Evolutionary conservation across 1,139 yeast species (phyloP).

Genomic region (Yamadazyma siamensis): DNA sequence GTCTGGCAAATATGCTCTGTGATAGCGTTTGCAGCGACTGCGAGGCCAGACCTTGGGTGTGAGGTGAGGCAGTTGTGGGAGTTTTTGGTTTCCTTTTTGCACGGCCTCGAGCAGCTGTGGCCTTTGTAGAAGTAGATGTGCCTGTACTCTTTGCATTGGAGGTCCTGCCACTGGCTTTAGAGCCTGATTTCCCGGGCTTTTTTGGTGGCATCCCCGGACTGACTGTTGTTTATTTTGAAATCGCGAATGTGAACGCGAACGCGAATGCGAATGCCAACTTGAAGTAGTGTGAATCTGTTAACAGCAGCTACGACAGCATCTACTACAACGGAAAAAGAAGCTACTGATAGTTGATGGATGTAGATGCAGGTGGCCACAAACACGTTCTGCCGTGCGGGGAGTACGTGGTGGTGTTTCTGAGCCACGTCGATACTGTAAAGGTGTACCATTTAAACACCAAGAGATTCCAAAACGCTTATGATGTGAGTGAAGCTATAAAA

Average conservation of each 20-base stretch:
- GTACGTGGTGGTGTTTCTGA: constrained; percentile 8
- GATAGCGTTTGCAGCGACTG: constrained; percentile 5
- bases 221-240: constrained; percentile 3
- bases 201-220: constrained; percentile 1
- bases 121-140: not conserved
- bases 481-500: constrained; percentile 8
- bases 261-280: not conserved
- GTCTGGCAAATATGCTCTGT: constrained; percentile 16
- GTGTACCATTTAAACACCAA: constrained; percentile 7
- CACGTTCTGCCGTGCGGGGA: constrained; percentile 10
- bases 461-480: constrained; percentile 8
- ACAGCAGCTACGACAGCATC: too few species aligned
- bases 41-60: constrained; percentile 1
- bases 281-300: constrained; percentile 1
- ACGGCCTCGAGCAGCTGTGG: not conserved
- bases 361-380: too few species aligned
- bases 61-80: constrained; percentile 3
- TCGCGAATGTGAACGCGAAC: too few species aligned
- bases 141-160: not conserved
- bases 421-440: constrained; percentile 7
- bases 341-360: too few species aligned
- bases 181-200: not conserved
- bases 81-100: not conserved
- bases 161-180: not conserved
- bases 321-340: too few species aligned